Evolutionary conservation across 495 filamentous ascomycete genomes (phyloP).

Genomic region (Podospora comata): DNA sequence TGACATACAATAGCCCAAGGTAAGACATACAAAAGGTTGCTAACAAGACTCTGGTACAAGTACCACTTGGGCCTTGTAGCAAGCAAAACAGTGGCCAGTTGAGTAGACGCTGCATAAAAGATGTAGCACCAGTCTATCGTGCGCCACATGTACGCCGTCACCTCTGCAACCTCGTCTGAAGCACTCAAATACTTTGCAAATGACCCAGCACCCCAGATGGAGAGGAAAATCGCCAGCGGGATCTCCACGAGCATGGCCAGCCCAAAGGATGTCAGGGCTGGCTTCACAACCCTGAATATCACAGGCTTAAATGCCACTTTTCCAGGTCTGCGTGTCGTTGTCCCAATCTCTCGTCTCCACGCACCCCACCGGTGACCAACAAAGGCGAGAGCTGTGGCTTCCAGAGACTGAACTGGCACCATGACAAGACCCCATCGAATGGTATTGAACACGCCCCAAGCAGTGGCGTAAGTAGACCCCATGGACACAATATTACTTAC

Average conservation of each 20-base stretch:
- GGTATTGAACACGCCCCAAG: conserved; percentile 73
- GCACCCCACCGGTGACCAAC: conserved; percentile 66
- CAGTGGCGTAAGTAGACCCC: conserved; percentile 63
- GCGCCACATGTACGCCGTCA: conserved; percentile 68
- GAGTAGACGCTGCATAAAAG: conserved; percentile 64
- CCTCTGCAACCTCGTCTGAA: conserved; percentile 53
- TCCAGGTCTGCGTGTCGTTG: conserved; percentile 36
- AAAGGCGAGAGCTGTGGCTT: conserved; percentile 62
- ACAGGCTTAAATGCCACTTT: conserved; percentile 38
- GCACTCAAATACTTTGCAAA: conserved; percentile 62
- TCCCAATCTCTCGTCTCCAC: conserved; percentile 48
- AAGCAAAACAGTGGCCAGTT: conserved; percentile 61
- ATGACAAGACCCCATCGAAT: conserved; percentile 78
- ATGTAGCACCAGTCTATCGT: conserved; percentile 74
- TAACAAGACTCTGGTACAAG: conserved; percentile 60
- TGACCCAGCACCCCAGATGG: conserved; percentile 51
- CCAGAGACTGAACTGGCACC: conserved; percentile 67
- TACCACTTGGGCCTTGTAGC: conserved; percentile 67
- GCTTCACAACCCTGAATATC: conserved; percentile 42
- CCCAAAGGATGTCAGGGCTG: conserved; percentile 51
- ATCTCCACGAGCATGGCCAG: conserved; percentile 59
- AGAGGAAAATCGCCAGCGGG: conserved; percentile 60
- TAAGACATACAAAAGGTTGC: conserved; percentile 64
- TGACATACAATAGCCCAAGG: conserved; percentile 69
- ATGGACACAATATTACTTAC: conserved; percentile 61